Conservation (phyloP, 2,329 filamentous ascomycete species). For the Monosporascus sp. region DNA sequence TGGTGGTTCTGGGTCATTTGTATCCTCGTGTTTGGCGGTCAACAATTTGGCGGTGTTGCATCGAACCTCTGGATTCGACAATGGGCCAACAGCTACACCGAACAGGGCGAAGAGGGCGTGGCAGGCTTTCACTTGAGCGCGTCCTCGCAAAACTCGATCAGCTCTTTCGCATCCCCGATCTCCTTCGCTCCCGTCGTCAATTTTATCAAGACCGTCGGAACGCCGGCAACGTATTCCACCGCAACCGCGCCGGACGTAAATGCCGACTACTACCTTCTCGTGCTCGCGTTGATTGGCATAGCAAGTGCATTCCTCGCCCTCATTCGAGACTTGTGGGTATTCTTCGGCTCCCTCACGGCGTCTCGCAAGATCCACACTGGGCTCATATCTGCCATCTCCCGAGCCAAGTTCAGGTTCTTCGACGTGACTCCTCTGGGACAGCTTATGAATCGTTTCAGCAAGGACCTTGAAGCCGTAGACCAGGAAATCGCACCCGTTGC, state of each 20-base stretch:
- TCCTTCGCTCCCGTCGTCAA: slow-evolving; percentile 36
- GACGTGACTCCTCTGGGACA: slow-evolving; percentile 93
- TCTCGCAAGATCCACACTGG: slow-evolving; percentile 78
- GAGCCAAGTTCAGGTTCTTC: slow-evolving; percentile 96
- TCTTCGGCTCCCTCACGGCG: slow-evolving; percentile 84
- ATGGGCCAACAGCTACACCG: slow-evolving; percentile 86
- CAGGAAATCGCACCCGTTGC: slow-evolving; percentile 93
- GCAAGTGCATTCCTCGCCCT: slow-evolving; percentile 77
- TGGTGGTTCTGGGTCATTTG: slow-evolving; percentile 93
- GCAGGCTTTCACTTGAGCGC: slow-evolving; percentile 29
- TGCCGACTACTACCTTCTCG: slow-evolving; percentile 72
- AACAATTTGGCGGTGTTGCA: slow-evolving; percentile 80
- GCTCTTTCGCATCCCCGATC: slow-evolving; percentile 29
- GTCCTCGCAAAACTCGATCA: slow-evolving; percentile 30
- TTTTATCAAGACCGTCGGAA: slow-evolving; percentile 27
- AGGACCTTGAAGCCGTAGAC: slow-evolving; percentile 90
- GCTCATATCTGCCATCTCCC: slow-evolving; percentile 72
- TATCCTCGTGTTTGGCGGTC: slow-evolving; percentile 66
- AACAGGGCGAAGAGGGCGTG: slow-evolving; percentile 30
- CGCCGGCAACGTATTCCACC: slow-evolving; percentile 32
- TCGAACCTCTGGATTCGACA: slow-evolving; percentile 92
- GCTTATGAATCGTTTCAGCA: slow-evolving; percentile 97
- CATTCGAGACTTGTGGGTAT: slow-evolving; percentile 78
- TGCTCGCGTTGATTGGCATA: slow-evolving; percentile 77
- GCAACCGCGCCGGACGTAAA: slow-evolving; percentile 56